Base-by-base conservation (phyloP, 2,329 filamentous ascomycete species). In the Amesomyces nigricolor region DNA sequence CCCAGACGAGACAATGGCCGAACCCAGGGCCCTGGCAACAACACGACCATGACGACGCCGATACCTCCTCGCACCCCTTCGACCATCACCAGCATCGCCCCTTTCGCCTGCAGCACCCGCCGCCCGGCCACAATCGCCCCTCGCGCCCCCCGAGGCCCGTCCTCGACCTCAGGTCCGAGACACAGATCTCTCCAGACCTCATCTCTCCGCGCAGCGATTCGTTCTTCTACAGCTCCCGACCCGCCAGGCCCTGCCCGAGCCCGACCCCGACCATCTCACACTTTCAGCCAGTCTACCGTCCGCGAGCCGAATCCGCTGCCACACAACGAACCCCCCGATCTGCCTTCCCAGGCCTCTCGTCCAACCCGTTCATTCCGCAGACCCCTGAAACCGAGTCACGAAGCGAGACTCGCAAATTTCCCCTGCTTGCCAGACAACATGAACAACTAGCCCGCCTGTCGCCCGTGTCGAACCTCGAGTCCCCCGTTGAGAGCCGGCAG, bases 171-270 rank as follows among this genome's bases (percentile, higher is more conserved):
- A 54, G 49, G 50, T 49, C 51, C 29, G 56, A 63, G 26, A 43
- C 14, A 14, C 57, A 59, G 14, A 51, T 61, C 3, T 56, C 54
- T 16, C 54, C 56, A 39, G 54, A 54, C 45, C 53, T 58, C 14
- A 60, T 69, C 40, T 73, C 72, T 17, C 68, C 71, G 17, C 69
- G 77, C 60, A 81, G 78, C 77, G 78, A 78, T 52, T 75, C 73
- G 17, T 66, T 73, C 22, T 67, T 65, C 22, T 62, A 64, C 58
- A 64, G 56, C 56, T 52, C 55, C 39, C 57, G 62, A 26, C 60
- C 59, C 32, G 43, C 62, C 43, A 66, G 67, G 59, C 64, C 65
- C 44, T 64, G 63, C 56, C 45, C 65, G 37, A 57, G 59, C 9
- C 56, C 61, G 48, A 60, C 58, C 19, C 59, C 60, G 40, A 51